Base-by-base conservation (phyloP, 2,329 filamentous ascomycete genomes). In the Fusarium staphyleae region DNA sequence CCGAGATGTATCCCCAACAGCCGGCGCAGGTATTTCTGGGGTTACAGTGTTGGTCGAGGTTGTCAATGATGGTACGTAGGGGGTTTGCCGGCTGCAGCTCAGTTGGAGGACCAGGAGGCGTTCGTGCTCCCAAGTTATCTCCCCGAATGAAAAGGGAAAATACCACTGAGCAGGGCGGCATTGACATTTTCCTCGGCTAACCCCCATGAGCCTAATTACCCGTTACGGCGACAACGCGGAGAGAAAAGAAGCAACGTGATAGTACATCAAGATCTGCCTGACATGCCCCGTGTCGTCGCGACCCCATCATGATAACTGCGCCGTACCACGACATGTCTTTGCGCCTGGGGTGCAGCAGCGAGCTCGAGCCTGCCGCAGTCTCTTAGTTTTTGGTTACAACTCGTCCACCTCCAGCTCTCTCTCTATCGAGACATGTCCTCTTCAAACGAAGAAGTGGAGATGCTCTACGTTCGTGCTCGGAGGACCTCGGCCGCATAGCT, bases 401-500 rank as follows among this genome's bases (percentile, higher is more conserved):
- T 41, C 30, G 49, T 6, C 22, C 5, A 24, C 22, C 22, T 24
- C 4, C 22, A 24, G 22, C 22, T 24, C 22, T 26, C 16, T n/a
- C 43, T 57, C 52, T 52, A 61, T 58, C 36, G 28, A 35, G 19
- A 35, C 19, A 18, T 45, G 33, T 33, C 52, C 47, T 55, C 37
- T 55, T 42, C 35, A 40, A 42, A 48, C 33, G 45, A 41, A 47
- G 29, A 41, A 54, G 57, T 54, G 57, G 57, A 37, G 44, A 45
- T 46, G 13, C 47, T 46, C 29, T 54, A 49, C 52, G 42, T 46
- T 59, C 29, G 37, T 64, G 47, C 29, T 66, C 57, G 55, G 58
- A 34, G 45, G 55, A 55, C 63, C 60, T 66, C 63, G 63, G 61
- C 45, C 63, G 54, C 57, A 62, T 30, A 30, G 35, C 46, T 55